These are phyloP conservation scores for Calonectria pteridis DNA, from an alignment of 2,329 filamentous ascomycete species.

Conservation along the genomic window DNA sequence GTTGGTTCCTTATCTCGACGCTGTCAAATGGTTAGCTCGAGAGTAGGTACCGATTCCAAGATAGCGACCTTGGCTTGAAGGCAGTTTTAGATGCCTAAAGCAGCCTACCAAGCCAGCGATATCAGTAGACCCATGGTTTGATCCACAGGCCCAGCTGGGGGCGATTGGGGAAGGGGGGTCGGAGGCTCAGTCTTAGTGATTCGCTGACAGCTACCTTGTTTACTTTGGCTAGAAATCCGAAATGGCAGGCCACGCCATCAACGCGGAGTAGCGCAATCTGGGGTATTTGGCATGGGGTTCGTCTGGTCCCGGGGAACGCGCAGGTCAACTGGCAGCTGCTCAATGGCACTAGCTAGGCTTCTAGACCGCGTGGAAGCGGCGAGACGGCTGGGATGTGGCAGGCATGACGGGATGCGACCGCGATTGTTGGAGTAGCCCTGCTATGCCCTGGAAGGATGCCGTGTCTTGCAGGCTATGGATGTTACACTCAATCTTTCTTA, in stretches of 20 bases:
- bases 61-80: neutral
- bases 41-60: neutral
- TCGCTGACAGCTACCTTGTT: slow-evolving; percentile 17
- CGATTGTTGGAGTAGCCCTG: neutral
- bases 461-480: neutral
- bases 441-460: neutral
- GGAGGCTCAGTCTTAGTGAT: neutral
- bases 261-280: slow-evolving; percentile 10
- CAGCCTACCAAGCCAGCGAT: neutral
- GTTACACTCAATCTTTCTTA: neutral
- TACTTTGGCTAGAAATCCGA: neutral
- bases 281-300: neutral
- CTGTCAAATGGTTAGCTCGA: neutral
- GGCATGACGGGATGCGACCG: neutral
- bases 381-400: neutral
- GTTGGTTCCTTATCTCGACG: slow-evolving; percentile 17
- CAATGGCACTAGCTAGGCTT: neutral
- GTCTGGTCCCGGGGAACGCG: neutral
- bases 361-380: neutral
- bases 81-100: neutral
- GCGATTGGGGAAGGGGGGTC: neutral
- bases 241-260: slow-evolving; percentile 16
- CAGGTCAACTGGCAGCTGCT: neutral
- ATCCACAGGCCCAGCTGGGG: neutral
- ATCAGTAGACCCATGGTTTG: neutral